Conservation (phyloP, 371 early-diverging fungal genomes). For the Circinella umbellata region DNA sequence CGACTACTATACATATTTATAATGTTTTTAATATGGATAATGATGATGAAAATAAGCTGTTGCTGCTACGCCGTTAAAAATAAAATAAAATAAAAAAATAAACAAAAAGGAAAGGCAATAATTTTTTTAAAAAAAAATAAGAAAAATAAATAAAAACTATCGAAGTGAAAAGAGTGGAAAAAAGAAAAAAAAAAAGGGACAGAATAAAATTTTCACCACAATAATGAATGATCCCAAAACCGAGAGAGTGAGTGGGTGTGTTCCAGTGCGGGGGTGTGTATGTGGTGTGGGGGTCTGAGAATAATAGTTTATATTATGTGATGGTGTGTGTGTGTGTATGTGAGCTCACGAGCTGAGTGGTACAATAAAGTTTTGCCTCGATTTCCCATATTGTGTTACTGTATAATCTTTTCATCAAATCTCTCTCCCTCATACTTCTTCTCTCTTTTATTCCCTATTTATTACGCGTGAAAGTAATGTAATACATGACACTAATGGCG, state of each 20-base stretch:
- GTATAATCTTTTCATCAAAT: neutral
- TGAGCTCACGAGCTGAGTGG: neutral
- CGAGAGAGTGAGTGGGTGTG: neutral
- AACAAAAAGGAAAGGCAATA: neutral
- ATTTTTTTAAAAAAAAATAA: too few species aligned
- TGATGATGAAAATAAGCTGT: too few species aligned
- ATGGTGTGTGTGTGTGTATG: neutral
- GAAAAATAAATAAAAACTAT: too few species aligned
- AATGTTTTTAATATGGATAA: neutral
- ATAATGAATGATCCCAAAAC: conserved; percentile 3
- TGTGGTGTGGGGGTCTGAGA: neutral
- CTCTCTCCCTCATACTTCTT: too few species aligned
- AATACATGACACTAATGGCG: too few species aligned
- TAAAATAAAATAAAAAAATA: too few species aligned
- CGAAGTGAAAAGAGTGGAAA: neutral
- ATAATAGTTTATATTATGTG: neutral
- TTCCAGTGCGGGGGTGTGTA: neutral
- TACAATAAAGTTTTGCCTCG: neutral
- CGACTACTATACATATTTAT: neutral
- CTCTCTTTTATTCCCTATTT: neutral
- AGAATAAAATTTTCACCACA: neutral
- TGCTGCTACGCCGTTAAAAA: too few species aligned
- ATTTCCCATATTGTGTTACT: conserved; percentile 4
- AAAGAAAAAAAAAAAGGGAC: neutral
- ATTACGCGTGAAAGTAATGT: too few species aligned